A percentile compares a stretch with the other conserved stretches of the same genome.
These are phyloP conservation scores for Aspergillus cavernicola DNA, from an alignment of 495 filamentous ascomycete species.

Conservation along the genomic window DNA sequence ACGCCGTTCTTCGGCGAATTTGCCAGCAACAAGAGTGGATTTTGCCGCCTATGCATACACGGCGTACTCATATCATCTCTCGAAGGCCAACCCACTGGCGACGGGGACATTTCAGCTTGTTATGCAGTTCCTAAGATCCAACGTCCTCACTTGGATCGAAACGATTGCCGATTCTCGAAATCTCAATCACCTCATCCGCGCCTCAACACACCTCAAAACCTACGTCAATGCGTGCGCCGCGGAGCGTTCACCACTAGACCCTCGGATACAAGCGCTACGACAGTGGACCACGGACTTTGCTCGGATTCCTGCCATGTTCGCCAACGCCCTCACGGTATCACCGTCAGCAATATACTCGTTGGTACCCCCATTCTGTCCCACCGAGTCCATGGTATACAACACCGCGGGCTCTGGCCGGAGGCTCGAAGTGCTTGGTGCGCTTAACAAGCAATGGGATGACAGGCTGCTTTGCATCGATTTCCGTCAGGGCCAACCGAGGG, in stretches of 20 bases:
- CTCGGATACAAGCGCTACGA: not conserved
- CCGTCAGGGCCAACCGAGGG: slow-evolving; percentile 16
- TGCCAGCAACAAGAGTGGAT: not conserved
- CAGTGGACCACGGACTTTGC: not conserved
- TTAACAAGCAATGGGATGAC: slow-evolving; percentile 29
- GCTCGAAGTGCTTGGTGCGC: not conserved
- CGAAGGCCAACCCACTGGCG: slow-evolving; percentile 6
- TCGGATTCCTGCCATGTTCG: not conserved
- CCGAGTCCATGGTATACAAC: slow-evolving; percentile 26
- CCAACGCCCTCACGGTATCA: not conserved
- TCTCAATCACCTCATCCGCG: slow-evolving; percentile 22
- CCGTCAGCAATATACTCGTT: not conserved
- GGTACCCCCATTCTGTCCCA: slow-evolving; percentile 27
- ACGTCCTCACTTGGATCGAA: slow-evolving; percentile 39
- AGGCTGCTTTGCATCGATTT: slow-evolving; percentile 23
- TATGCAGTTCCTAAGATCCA: slow-evolving; percentile 26
- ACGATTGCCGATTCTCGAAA: slow-evolving; percentile 21
- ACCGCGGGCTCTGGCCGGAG: not conserved
- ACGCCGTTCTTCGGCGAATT: slow-evolving; percentile 4
- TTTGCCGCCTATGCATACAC: slow-evolving; percentile 27
- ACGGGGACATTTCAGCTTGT: slow-evolving; percentile 16
- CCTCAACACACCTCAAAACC: slow-evolving; percentile 27
- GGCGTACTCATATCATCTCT: slow-evolving; percentile 32
- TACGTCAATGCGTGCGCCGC: slow-evolving; percentile 21
- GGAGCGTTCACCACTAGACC: not conserved